Conservation (phyloP, 371 early-diverging fungal species). For the Apophysomyces elegans region DNA sequence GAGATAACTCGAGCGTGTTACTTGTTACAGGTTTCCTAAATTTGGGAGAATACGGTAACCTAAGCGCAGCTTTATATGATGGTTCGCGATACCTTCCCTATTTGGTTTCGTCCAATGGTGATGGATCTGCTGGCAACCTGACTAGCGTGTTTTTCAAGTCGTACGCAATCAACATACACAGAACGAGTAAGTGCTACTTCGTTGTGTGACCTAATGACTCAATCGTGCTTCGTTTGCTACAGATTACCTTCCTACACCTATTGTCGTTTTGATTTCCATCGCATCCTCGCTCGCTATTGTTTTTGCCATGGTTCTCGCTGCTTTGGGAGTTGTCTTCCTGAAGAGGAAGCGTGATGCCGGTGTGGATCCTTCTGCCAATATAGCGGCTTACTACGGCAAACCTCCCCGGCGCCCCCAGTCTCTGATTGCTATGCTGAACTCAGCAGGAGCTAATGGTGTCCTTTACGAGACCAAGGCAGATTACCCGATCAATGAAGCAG, state of each 20-base stretch:
- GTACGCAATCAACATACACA: constrained; percentile 17
- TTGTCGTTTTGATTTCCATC: constrained; percentile 72
- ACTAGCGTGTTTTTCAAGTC: constrained; percentile 55
- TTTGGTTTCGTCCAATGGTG: constrained; percentile 53
- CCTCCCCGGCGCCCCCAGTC: constrained; percentile 49
- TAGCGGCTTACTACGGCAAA: constrained; percentile 47
- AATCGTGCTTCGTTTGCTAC: constrained; percentile 4
- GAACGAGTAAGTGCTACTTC: constrained; percentile 17
- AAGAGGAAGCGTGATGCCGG: constrained; percentile 40
- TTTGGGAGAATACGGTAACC: constrained; percentile 48
- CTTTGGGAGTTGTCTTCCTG: constrained; percentile 46
- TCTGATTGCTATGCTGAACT: constrained; percentile 35
- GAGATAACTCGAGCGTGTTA: constrained; percentile 23
- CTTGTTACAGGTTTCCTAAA: constrained; percentile 59
- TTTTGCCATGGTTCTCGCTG: constrained; percentile 65
- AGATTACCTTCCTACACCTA: constrained; percentile 56
- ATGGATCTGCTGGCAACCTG: constrained; percentile 47
- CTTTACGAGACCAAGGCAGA: constrained; percentile 13
- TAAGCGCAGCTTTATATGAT: constrained; percentile 69
- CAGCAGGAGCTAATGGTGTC: constrained; percentile 16
- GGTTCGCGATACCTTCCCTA: constrained; percentile 68
- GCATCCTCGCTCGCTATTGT: constrained; percentile 73
- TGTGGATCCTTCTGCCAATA: constrained; percentile 34
- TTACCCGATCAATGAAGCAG: neutral
- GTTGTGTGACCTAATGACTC: neutral